Percentiles rank a stretch among this genome's conserved stretches.
Evolutionary conservation across 208 protist genomes (phyloP).

Genomic region (Trypanosoma congolense): DNA sequence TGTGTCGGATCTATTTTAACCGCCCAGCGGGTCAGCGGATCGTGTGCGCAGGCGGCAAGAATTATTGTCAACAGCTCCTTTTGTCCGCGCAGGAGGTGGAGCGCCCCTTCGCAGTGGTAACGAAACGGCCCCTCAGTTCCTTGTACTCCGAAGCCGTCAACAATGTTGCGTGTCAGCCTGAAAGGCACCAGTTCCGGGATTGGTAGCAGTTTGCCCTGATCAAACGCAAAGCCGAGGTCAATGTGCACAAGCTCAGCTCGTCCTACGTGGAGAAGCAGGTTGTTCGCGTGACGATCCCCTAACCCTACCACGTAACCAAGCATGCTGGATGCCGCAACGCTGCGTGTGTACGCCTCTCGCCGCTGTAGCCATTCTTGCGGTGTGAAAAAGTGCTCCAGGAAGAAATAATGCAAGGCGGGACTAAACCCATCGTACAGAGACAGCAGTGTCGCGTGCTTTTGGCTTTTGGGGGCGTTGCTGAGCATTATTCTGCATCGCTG

Average conservation of each 20-base stretch:
- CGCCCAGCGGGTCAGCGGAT: slow-evolving; percentile 94
- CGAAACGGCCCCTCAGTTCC: slow-evolving; percentile 91
- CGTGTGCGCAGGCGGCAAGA: slow-evolving; percentile 92
- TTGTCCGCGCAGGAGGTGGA: slow-evolving; percentile 78
- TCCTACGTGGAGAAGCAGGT: slow-evolving; percentile 91
- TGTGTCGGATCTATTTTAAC: slow-evolving; percentile 27
- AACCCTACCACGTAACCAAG: slow-evolving; percentile 95
- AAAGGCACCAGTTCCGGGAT: slow-evolving; percentile 96
- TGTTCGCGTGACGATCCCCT: slow-evolving; percentile 94
- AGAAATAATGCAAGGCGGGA: slow-evolving; percentile 94
- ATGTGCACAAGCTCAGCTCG: slow-evolving; percentile 94
- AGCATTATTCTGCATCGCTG: slow-evolving; percentile 51
- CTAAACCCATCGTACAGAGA: slow-evolving; percentile 81
- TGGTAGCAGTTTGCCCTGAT: slow-evolving; percentile 81
- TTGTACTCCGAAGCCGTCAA: slow-evolving; percentile 93
- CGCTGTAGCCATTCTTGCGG: slow-evolving; percentile 71
- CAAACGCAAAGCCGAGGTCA: slow-evolving; percentile 94
- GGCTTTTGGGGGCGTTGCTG: slow-evolving; percentile 20
- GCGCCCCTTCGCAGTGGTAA: slow-evolving; percentile 70
- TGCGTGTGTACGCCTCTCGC: slow-evolving; percentile 86
- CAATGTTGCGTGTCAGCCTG: slow-evolving; percentile 94
- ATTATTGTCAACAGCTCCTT: slow-evolving; percentile 82
- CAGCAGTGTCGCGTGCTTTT: slow-evolving; percentile 37
- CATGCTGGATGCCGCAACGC: slow-evolving; percentile 87
- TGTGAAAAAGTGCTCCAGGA: slow-evolving; percentile 86